Percentiles rank a stretch among this genome's conserved stretches.
Conservation (phyloP, 2,329 filamentous ascomycete species). For the Tolypocladium inflatum region DNA sequence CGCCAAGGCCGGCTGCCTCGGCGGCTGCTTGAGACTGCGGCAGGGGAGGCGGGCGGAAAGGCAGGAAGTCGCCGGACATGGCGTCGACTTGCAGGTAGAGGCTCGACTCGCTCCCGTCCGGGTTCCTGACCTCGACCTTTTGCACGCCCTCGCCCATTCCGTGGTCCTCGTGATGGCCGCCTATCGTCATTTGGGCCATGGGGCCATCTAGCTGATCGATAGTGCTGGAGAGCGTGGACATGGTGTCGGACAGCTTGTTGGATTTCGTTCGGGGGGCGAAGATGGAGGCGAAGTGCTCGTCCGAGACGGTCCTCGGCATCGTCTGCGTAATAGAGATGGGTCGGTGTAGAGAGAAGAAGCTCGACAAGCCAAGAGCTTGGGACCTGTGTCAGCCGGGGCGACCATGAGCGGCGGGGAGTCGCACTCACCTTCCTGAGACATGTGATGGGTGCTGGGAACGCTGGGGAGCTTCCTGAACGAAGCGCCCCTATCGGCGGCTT, state of each 20-base stretch:
- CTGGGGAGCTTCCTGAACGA: conserved; percentile 53
- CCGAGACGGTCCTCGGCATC: conserved; percentile 62
- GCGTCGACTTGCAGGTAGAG: conserved; percentile 59
- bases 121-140: conserved; percentile 43
- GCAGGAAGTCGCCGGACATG: conserved; percentile 61
- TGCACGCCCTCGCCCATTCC: conserved; percentile 35
- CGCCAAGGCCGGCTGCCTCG: conserved; percentile 24
- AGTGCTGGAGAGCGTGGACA: conserved; percentile 54
- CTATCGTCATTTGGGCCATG: conserved; percentile 43
- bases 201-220: conserved; percentile 51
- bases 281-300: conserved; percentile 74
- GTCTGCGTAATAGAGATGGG: conserved; percentile 82
- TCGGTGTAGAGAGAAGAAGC: conserved; percentile 92
- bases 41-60: conserved; percentile 77
- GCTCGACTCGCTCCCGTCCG: conserved; percentile 47
- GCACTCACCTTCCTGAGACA: conserved; percentile 55
- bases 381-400: neutral
- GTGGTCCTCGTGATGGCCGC: conserved; percentile 29
- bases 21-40: conserved; percentile 50
- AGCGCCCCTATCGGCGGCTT: conserved; percentile 32
- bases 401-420: neutral
- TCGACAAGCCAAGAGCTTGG: conserved; percentile 75
- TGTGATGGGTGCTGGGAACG: conserved; percentile 66
- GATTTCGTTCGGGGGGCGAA: conserved; percentile 52
- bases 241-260: conserved; percentile 49